Evolutionary conservation across 805 yeast genomes (phyloP).

Genomic region (Scheffersomyces coipomensis): DNA sequence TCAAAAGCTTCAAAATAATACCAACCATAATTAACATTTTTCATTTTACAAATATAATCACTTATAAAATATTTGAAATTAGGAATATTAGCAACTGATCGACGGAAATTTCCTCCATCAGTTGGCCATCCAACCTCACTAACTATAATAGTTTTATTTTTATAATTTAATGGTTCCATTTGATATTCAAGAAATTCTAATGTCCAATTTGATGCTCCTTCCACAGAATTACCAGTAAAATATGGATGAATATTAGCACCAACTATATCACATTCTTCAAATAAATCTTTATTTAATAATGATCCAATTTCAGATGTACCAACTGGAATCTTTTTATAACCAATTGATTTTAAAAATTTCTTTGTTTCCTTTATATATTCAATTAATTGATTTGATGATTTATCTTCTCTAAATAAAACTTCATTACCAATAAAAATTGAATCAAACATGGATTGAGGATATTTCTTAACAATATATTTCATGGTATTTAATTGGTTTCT

Average conservation of each 20-base stretch:
- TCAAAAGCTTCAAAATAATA: conserved; percentile 70
- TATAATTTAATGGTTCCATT: conserved; percentile 34
- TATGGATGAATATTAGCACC: conserved; percentile 72
- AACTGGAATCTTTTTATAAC: conserved; percentile 43
- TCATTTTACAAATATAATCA: conserved; percentile 50
- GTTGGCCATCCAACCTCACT: conserved; percentile 77
- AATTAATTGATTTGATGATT: conserved; percentile 33
- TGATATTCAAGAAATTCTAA: conserved; percentile 44
- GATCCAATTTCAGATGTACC: conserved; percentile 66
- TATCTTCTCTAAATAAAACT: conserved; percentile 54
- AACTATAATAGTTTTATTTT: conserved; percentile 34
- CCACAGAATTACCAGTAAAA: conserved; percentile 54
- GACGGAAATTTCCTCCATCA: conserved; percentile 49
- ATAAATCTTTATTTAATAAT: conserved; percentile 34
- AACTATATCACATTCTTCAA: conserved; percentile 49
- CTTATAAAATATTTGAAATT: conserved; percentile 49
- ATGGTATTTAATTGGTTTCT: conserved; percentile 44
- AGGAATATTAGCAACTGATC: conserved; percentile 45
- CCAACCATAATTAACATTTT: conserved; percentile 42
- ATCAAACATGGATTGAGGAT: conserved; percentile 38
- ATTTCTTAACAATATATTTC: conserved; percentile 37
- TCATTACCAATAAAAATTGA: conserved; percentile 63
- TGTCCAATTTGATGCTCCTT: conserved; percentile 53
- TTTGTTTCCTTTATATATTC: conserved; percentile 43
- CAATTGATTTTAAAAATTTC: conserved; percentile 29